Base-by-base conservation (phyloP, 345 rosid genomes). In the Ceriops zippeliana region DNA sequence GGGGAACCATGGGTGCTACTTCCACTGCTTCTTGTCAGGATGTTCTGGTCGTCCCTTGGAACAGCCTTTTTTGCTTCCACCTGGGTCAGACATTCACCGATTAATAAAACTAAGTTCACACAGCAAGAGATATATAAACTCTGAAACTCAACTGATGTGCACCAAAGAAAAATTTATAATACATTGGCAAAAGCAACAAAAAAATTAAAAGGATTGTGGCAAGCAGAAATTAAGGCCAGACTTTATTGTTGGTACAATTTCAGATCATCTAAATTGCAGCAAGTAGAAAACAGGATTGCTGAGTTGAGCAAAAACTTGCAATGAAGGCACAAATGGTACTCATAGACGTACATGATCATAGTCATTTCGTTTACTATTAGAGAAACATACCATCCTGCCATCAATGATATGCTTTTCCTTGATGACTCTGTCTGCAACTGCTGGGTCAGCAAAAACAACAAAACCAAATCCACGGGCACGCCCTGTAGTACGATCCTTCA, bases 401-500 rank as follows among this genome's bases (percentile, higher is more conserved):
- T 95, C 99, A 27, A 95, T 91, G 69, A 66, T 88, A 79, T 95
- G 99, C 37, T 89, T 91, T 58, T 90, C 90, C 66, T 79, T 89
- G 27, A 90, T 86, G 77, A 95, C 99, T 63, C 84, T 79, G 65
- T 95, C 99, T 27, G 98, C 99, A 73, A 87, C 89, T 76, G 93
- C 81, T 7, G 90, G 93, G 73, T 91, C 99, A 60, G 98, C 81
- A 64, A 95, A 95, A 46, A 95, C 99, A 7, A 95, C 90, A 70
- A 95, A 95, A 24, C 99, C 98, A 58, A 95, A 95, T 56, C 99
- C 99, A 59, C 99, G 98, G 58, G 99, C 98, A 61, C 98, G 96
- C 27, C 99, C 99, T 0, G 99, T 91, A 76, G 89, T 86, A 52
- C 99, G 89, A 83, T 95, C 99, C 77, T 91, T 95, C 96, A 95